These are phyloP conservation scores for Fusarium hainanense DNA, from an alignment of 2,329 filamentous ascomycete genomes.

Conservation along the genomic window DNA sequence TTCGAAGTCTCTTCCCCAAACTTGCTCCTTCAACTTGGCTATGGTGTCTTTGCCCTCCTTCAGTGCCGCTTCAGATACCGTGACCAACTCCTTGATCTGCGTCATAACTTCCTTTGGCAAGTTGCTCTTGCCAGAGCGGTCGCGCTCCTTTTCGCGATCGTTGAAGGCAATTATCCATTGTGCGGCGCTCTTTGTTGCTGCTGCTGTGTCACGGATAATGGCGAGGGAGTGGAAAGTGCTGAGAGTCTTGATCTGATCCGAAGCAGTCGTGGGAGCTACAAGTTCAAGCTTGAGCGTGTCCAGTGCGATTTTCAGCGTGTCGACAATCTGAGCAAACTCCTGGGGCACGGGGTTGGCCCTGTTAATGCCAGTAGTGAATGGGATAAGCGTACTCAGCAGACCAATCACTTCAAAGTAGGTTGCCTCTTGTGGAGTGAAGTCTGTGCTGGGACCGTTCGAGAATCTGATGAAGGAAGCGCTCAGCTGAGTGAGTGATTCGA, in stretches of 20 bases:
- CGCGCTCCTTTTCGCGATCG: constrained; percentile 55
- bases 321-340: constrained; percentile 44
- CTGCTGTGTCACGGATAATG: constrained; percentile 54
- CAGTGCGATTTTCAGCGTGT: constrained; percentile 30
- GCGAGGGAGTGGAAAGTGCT: constrained; percentile 52
- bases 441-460: constrained; percentile 46
- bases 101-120: constrained; percentile 53
- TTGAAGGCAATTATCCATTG: constrained; percentile 53
- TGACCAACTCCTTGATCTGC: constrained; percentile 50
- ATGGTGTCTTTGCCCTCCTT: constrained; percentile 50
- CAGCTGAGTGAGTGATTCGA: constrained; percentile 56
- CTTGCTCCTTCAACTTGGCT: constrained; percentile 46
- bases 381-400: constrained; percentile 53
- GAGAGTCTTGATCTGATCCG: constrained; percentile 42
- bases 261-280: constrained; percentile 14
- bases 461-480: constrained; percentile 57
- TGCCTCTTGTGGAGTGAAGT: constrained; percentile 57
- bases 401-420: constrained; percentile 58
- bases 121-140: constrained; percentile 53
- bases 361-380: constrained; percentile 44
- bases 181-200: constrained; percentile 47
- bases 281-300: constrained; percentile 36
- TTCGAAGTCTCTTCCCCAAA: constrained; percentile 45
- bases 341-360: constrained; percentile 40
- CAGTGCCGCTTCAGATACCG: constrained; percentile 47